Evolutionary conservation across 192 early-diverging fungal genomes (phyloP), one percentile per base, ranked within the genome.

Genomic region (Geosiphon pyriformis): DNA sequence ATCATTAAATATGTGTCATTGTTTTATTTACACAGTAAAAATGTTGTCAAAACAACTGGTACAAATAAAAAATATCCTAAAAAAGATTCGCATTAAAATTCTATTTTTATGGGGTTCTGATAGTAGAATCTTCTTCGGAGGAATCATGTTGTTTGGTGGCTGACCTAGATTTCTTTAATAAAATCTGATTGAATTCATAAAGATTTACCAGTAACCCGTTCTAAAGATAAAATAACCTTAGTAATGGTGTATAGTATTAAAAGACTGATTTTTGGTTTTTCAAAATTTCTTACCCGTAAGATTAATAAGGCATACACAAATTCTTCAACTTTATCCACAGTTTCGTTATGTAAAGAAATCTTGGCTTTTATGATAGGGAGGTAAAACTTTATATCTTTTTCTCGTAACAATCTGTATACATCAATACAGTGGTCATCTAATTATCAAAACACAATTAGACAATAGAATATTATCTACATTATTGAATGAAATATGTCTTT

Each of bases 211-310:
- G n/a, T n/a, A n/a, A n/a, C n/a, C n/a, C n/a, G n/a, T n/a, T n/a
- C n/a, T n/a, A n/a, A n/a, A n/a, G n/a, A n/a, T n/a, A n/a, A n/a
- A n/a, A n/a, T n/a, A n/a, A n/a, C n/a, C n/a, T n/a, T n/a, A n/a
- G n/a, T n/a, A n/a, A n/a, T n/a, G n/a, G n/a, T n/a, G n/a, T n/a
- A n/a, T n/a, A n/a, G n/a, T n/a, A n/a, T n/a, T n/a, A n/a, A n/a
- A n/a, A n/a, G n/a, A n/a, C n/a, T n/a, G n/a, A n/a, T n/a, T n/a
- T n/a, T n/a, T n/a, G n/a, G n/a, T n/a, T n/a, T n/a, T 56, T 31
- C 54, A 42, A 50, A 65, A 65, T 30, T 54, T 26, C 52, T 65
- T 65, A 65, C 50, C 17, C 32, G 50, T 17, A 65, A 25, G 35
- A 26, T 54, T 15, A 65, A 18, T 53, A 65, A 54, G 0, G 62